Evolutionary conservation across 495 filamentous ascomycete genomes (phyloP).

Genomic region (Aspergillus saccharolyticus): DNA sequence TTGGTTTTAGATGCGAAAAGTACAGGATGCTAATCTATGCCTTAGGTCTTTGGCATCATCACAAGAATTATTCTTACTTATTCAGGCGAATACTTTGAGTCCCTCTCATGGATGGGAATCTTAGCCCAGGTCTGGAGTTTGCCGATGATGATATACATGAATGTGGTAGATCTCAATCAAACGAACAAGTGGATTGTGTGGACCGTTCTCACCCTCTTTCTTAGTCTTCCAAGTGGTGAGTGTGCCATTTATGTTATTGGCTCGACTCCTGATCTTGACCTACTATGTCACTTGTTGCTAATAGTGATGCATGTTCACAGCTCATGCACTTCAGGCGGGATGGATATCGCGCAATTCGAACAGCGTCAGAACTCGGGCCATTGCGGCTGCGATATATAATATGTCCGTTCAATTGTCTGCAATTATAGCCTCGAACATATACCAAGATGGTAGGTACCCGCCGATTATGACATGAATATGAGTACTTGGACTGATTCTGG

Average conservation of each 20-base stretch:
- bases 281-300: too few relatives aligned
- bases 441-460: conserved; percentile 40
- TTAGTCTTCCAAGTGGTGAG: conserved; percentile 53
- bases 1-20: background rate
- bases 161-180: conserved; percentile 38
- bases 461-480: background rate
- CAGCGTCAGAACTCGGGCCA: conserved; percentile 50
- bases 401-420: conserved; percentile 44
- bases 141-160: conserved; percentile 53
- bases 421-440: conserved; percentile 54
- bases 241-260: too few relatives aligned
- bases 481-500: conserved; percentile 11
- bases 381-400: conserved; percentile 55
- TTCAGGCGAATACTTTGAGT: conserved; percentile 42
- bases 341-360: conserved; percentile 51
- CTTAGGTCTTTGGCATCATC: conserved; percentile 32
- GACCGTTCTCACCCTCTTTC: conserved; percentile 51
- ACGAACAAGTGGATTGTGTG: conserved; percentile 53
- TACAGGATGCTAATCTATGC: conserved; percentile 5
- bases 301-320: conserved; percentile 20
- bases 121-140: conserved; percentile 50
- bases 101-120: conserved; percentile 44
- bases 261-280: too few relatives aligned
- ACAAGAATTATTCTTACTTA: conserved; percentile 45
- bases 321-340: conserved; percentile 34